Evolutionary conservation across 2,329 filamentous ascomycete species (phyloP).

Genomic region (Chrysoporthe deuterocubensis): DNA sequence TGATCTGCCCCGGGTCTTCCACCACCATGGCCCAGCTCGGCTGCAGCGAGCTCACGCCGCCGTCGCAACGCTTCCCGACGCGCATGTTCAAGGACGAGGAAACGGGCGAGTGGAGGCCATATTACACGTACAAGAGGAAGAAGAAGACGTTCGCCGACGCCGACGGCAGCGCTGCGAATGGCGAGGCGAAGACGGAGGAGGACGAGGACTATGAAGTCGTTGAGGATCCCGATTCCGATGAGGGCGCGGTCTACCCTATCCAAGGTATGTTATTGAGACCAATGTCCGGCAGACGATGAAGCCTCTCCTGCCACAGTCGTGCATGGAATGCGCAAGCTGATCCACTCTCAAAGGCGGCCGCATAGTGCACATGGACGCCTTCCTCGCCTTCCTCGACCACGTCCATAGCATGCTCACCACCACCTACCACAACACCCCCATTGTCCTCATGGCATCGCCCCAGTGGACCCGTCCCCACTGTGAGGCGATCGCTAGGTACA

Average conservation of each 20-base stretch:
- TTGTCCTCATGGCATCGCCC: constrained; percentile 87
- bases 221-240: constrained; percentile 84
- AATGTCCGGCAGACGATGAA: background rate
- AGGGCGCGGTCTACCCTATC: constrained; percentile 90
- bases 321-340: constrained; percentile 6
- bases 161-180: constrained; percentile 31
- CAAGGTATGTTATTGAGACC: constrained; percentile 47
- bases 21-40: constrained; percentile 91
- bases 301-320: no score
- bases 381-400: constrained; percentile 91
- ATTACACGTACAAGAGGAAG: constrained; percentile 72
- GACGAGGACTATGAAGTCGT: constrained; percentile 74
- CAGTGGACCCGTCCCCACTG: constrained; percentile 88
- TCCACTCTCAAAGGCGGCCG: constrained; percentile 62
- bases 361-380: constrained; percentile 89
- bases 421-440: constrained; percentile 93
- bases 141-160: constrained; percentile 42
- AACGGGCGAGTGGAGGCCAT: constrained; percentile 75
- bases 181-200: constrained; percentile 37
- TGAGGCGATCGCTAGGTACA: constrained; percentile 87
- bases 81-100: constrained; percentile 92
- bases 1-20: constrained; percentile 83
- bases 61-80: constrained; percentile 83
- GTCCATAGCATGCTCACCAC: constrained; percentile 88
- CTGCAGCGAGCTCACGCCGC: constrained; percentile 87